Evolutionary conservation across 1,284 basidiomycete genomes (phyloP), one percentile per base, ranked within the genome.

Genomic region (Pseudozyma pruni): DNA sequence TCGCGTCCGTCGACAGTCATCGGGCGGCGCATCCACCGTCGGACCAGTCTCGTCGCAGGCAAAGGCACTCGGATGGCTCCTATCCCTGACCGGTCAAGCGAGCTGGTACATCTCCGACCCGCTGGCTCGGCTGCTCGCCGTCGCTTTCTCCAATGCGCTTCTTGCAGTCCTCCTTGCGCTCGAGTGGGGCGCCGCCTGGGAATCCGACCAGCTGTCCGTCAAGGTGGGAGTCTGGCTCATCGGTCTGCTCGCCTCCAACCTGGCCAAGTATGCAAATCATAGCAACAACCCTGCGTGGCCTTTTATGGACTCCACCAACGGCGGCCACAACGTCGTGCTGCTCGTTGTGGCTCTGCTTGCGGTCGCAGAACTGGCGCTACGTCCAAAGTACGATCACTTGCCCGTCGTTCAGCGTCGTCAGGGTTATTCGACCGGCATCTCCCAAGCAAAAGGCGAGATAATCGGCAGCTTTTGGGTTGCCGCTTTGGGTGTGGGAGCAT

Each of bases 261-360:
- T 79, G 2, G 66, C 75, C 49, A 78, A 78, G 58, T 80, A 80
- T 39, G 67, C 59, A 35, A 80, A 80, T 34, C 76, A 80, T 63
- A 76, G 75, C 64, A 81, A 81, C 53, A 76, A 75, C 22, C 80
- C 80, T 4, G 62, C 74, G 8, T 80, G 79, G 79, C 74, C 75
- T 2, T 75, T 73, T 25, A 61, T 81, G 60, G 54, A 78, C 29
- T 55, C 58, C 17, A 69, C 60, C 16, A 81, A 80, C n/a, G 79
- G 79, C 39, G 80, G 79, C 3, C 49, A 53, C 40, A 77, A 80
- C n/a, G 42, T 35, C 1, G 3, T 70, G 2, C 60, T 67, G 8
- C 67, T 81, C 16, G 34, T 35, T 0, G 20, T 81, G 8, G 79
- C 57, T 16, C 19, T 43, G 2, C 6, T 72, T 16, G 56, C 66